These are phyloP conservation scores for Ophiostoma ulmi DNA, from an alignment of 2,329 filamentous ascomycete species.

Conservation along the genomic window DNA sequence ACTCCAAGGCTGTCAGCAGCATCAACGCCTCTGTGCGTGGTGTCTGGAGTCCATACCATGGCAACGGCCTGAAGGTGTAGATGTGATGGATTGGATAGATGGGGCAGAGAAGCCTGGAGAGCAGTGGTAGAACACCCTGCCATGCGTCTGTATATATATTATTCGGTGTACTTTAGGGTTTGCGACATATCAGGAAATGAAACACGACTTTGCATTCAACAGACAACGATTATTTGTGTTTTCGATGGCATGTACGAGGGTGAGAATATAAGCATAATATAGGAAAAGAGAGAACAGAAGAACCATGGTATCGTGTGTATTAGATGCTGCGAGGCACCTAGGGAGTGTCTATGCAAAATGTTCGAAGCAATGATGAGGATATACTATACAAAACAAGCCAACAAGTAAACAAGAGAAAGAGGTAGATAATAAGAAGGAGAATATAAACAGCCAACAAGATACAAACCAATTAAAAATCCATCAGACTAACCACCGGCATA, in stretches of 20 bases:
- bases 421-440: neutral
- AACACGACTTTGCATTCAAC: constrained; percentile 10
- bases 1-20: constrained; percentile 60
- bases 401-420: neutral
- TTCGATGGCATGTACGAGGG: neutral
- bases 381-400: neutral
- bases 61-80: constrained; percentile 52
- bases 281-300: neutral
- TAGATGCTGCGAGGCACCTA: constrained; percentile 19
- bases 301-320: constrained; percentile 17
- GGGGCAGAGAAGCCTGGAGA: neutral
- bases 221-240: neutral
- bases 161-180: constrained; percentile 11
- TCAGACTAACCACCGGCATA: constrained; percentile 51
- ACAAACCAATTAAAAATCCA: neutral
- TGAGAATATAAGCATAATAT: neutral
- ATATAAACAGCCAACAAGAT: neutral
- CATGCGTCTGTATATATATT: constrained; percentile 8
- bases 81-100: neutral
- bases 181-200: constrained; percentile 8
- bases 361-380: neutral
- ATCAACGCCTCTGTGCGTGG: constrained; percentile 63
- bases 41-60: constrained; percentile 67
- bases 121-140: neutral
- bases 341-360: constrained; percentile 13